Conservation (phyloP, 306 rosid species). For the Rubus idaeus region DNA sequence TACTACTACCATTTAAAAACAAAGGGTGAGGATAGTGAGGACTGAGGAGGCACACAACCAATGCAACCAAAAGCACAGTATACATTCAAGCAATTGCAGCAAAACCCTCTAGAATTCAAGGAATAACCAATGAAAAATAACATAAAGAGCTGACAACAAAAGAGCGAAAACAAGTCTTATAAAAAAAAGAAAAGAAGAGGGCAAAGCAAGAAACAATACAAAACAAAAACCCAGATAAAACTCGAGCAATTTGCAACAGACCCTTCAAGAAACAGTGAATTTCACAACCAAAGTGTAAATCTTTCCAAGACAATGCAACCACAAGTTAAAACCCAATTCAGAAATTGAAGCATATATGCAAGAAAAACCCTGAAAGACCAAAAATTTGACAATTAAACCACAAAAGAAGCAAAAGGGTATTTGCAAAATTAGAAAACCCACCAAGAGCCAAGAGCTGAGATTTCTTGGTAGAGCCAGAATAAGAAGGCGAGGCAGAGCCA, state of each 20-base stretch:
- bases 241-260: neutral
- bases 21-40: neutral
- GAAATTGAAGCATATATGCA: neutral
- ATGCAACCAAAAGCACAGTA: neutral
- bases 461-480: conserved; percentile 54
- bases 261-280: neutral
- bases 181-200: neutral
- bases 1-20: neutral
- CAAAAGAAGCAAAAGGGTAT: neutral
- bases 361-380: neutral
- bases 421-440: conserved; percentile 15
- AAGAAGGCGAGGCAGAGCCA: conserved; percentile 45
- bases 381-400: neutral
- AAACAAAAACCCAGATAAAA: neutral
- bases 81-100: neutral
- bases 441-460: conserved; percentile 56
- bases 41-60: neutral
- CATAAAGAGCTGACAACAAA: no score
- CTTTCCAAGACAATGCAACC: conserved; percentile 11
- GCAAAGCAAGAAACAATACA: neutral
- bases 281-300: neutral
- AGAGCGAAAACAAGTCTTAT: no score
- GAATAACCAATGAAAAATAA: neutral
- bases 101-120: neutral
- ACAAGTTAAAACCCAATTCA: neutral